A percentile compares a stretch with the other conserved stretches of the same genome.
These are phyloP conservation scores for Strobilomyces dryophilus DNA, from an alignment of 768 basidiomycete genomes.

Conservation along the genomic window DNA sequence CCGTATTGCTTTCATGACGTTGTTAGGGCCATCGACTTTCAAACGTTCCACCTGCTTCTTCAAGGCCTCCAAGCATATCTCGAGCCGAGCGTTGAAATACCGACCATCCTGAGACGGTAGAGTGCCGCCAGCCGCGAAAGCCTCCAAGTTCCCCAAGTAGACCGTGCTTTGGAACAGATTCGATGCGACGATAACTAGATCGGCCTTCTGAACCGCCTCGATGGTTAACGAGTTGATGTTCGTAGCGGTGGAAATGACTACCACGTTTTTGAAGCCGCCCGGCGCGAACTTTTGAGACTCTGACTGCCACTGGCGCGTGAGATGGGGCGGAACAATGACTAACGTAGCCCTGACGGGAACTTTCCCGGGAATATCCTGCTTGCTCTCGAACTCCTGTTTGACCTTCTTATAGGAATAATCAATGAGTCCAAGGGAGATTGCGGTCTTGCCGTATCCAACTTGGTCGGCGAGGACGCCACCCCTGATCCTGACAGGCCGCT, in stretches of 20 bases:
- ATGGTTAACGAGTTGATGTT: conserved; percentile 73
- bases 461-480: conserved; percentile 95
- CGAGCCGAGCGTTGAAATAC: conserved; percentile 83
- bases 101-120: conserved; percentile 79
- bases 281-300: conserved; percentile 80
- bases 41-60: conserved; percentile 66
- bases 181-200: conserved; percentile 83
- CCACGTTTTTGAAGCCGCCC: conserved; percentile 41
- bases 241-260: conserved; percentile 62
- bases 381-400: conserved; percentile 52
- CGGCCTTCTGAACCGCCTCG: conserved; percentile 71
- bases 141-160: conserved; percentile 73
- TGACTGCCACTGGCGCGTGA: conserved; percentile 85
- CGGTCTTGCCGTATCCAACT: conserved; percentile 97
- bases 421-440: conserved; percentile 87
- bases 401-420: conserved; percentile 61
- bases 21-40: conserved; percentile 56
- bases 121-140: conserved; percentile 62
- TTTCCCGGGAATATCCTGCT: conserved; percentile 49
- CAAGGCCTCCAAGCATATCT: conserved; percentile 54
- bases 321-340: conserved; percentile 84
- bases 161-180: conserved; percentile 78
- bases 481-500: conserved; percentile 66
- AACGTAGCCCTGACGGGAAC: conserved; percentile 79
- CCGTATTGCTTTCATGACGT: conserved; percentile 62